A percentile compares a stretch with the other conserved stretches of the same genome.
These are phyloP conservation scores for Penicillium thymicola DNA, from an alignment of 2,329 filamentous ascomycete genomes.

Conservation along the genomic window DNA sequence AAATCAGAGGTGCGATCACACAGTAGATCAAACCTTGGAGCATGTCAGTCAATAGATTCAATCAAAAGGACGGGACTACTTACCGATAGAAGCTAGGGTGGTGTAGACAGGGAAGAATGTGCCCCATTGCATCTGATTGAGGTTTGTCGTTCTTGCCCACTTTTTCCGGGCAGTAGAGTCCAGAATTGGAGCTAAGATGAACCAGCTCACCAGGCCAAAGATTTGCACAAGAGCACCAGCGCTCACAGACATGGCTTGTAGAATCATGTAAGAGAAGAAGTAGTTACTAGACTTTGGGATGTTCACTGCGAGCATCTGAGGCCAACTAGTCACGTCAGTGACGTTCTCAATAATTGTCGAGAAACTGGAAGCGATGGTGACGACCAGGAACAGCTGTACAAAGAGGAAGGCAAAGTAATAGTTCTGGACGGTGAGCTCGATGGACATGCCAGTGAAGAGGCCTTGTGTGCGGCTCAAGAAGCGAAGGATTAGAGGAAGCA, in stretches of 20 bases:
- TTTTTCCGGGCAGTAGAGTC: conserved; percentile 81
- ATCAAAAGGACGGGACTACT: conserved; percentile 12
- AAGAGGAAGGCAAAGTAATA: conserved; percentile 96
- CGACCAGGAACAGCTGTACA: conserved; percentile 89
- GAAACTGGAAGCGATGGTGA: conserved; percentile 77
- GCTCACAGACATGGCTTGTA: conserved; percentile 87
- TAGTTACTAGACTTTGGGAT: conserved; percentile 88
- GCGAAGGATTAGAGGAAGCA: conserved; percentile 76
- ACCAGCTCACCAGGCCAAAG: conserved; percentile 74
- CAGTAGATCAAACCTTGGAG: conserved; percentile 69
- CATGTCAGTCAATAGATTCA: conserved; percentile 7
- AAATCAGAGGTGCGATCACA: conserved; percentile 83
- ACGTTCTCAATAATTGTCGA: conserved; percentile 63
- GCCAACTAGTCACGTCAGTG: conserved; percentile 65
- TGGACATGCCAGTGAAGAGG: conserved; percentile 75
- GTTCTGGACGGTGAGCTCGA: conserved; percentile 77
- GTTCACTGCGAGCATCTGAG: conserved; percentile 70
- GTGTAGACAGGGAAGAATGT: conserved; percentile 95
- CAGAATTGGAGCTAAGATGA: conserved; percentile 71
- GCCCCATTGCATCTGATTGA: conserved; percentile 82
- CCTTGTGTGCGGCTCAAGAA: conserved; percentile 72
- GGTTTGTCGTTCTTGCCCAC: conserved; percentile 76
- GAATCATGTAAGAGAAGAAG: conserved; percentile 97
- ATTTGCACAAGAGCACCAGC: conserved; percentile 85
- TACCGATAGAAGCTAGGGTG: conserved; percentile 87